Percentiles rank a stretch among this genome's conserved stretches.
Evolutionary conservation across 1,284 basidiomycete species (phyloP).

Genomic region (Irpex sp.): DNA sequence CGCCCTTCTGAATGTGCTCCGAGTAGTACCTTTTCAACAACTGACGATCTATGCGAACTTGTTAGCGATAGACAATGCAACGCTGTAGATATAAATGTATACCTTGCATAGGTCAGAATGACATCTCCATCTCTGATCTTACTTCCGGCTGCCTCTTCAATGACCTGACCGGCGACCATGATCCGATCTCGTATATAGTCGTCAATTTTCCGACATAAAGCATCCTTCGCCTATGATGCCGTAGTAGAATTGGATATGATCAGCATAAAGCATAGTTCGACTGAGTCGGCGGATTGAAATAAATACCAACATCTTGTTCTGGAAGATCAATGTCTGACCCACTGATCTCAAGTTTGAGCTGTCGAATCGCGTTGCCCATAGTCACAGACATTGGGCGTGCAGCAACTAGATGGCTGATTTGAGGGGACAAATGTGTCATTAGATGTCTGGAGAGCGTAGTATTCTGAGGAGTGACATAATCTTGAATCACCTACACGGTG

Average conservation of each 20-base stretch:
- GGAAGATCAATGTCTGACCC: conserved; percentile 86
- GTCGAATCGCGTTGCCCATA: conserved; percentile 91
- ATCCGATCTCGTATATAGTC: conserved; percentile 94
- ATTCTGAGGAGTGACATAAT: conserved; percentile 78
- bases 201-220: conserved; percentile 83
- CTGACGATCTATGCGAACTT: conserved; percentile 64
- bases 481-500: conserved; percentile 69
- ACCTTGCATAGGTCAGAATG: conserved; percentile 91
- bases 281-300: neutral
- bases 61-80: neutral
- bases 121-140: conserved; percentile 95
- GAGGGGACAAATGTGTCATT: conserved; percentile 83
- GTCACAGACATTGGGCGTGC: conserved; percentile 92
- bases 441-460: conserved; percentile 83
- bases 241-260: conserved; percentile 2
- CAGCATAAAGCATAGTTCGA: neutral
- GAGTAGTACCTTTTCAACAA: conserved; percentile 88
- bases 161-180: conserved; percentile 89
- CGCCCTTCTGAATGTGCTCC: conserved; percentile 71
- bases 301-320: conserved; percentile 78
- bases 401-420: conserved; percentile 85
- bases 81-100: conserved; percentile 11
- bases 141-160: conserved; percentile 80
- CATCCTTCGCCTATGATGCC: conserved; percentile 73
- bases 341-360: conserved; percentile 95